phyloP scores from a whole-genome alignment of 1,284 basidiomycete genomes.

The Ceratobasidium sp. region DNA sequence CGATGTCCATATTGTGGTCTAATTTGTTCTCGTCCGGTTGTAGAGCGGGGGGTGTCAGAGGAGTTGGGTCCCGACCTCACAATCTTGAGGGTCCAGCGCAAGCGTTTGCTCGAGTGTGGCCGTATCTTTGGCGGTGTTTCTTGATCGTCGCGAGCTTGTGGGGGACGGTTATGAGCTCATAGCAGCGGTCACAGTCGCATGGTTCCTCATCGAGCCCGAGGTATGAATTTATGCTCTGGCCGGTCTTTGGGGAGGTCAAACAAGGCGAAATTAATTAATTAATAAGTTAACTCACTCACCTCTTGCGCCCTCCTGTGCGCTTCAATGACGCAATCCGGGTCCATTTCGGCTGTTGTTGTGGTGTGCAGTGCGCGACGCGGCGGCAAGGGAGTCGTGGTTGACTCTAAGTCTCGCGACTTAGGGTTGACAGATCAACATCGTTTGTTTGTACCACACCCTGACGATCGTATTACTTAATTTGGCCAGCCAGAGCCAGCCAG shows the following conservation, averaged over 20 bases:
- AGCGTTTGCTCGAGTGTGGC: not conserved
- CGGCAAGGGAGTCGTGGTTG: not conserved
- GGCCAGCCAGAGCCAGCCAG: too few relatives aligned
- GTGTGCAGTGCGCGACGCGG: not conserved
- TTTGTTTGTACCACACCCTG: not conserved
- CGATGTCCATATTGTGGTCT: too few relatives aligned
- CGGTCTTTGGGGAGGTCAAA: not conserved
- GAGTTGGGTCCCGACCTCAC: not conserved
- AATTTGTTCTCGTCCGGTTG: too few relatives aligned
- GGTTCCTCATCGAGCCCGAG: not conserved
- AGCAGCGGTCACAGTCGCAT: not conserved
- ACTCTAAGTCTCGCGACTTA: not conserved
- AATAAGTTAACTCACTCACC: not conserved
- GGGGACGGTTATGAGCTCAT: not conserved
- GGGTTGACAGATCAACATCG: not conserved
- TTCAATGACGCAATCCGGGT: not conserved
- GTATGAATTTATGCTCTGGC: not conserved
- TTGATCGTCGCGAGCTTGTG: not conserved
- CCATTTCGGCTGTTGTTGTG: not conserved
- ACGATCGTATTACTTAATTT: not conserved
- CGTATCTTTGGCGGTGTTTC: not conserved
- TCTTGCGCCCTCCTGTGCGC: not conserved
- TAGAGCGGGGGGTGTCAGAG: not conserved
- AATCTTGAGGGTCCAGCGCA: not conserved
- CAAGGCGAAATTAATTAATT: not conserved